Base-by-base conservation (phyloP, 2,329 filamentous ascomycete species). In the Fusarium sp. region DNA sequence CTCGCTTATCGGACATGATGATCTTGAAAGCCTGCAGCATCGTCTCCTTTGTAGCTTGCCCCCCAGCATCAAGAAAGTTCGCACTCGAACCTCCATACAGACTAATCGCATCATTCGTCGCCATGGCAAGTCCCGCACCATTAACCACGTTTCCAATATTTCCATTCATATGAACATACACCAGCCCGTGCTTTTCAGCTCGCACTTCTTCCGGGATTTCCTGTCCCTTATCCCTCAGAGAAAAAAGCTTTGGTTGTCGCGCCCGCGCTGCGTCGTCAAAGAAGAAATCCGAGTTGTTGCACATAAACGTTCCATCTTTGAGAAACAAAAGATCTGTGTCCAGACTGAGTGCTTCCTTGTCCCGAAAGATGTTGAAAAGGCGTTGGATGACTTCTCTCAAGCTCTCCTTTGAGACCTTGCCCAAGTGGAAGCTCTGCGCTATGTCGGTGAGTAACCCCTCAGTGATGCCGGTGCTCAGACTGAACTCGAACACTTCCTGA, bases 1-100 rank as follows among this genome's bases (percentile, higher is more conserved):
- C 93, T 36, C 93, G 86, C 5, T 87, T 82, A 76, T 98, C 94
- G 10, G 86, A 85, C 51, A 94, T 84, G 24, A 98, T 90, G 18
- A 95, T 88, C 64, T 91, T 87, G 80, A 97, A 96, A 4, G 90
- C 91, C 63, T 90, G 90, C 79, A 92, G 91, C 75, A 98, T 94
- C 0, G 94, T 97, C 73, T 92, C 90, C 36, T 90, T 89, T 0
- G 94, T 98, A 0, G 95, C 95, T 81, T 97, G 96, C 41, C 95
- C 95, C 35, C 95, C 95, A 0, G 94, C 97, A 80, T 98, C 95
- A 62, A 98, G 87, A 81, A 98, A 97, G 78, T 98, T 98, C 17
- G 94, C 90, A 30, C 92, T 92, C 39, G 86, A 83, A 5, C 93
- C 93, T 14, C 91, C 91, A 62, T 90, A 89, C 18, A 90, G 84